Evolutionary conservation across 257 asterid genomes (phyloP), one percentile per base, ranked within the genome.

Genomic region (Linaria vulgaris): DNA sequence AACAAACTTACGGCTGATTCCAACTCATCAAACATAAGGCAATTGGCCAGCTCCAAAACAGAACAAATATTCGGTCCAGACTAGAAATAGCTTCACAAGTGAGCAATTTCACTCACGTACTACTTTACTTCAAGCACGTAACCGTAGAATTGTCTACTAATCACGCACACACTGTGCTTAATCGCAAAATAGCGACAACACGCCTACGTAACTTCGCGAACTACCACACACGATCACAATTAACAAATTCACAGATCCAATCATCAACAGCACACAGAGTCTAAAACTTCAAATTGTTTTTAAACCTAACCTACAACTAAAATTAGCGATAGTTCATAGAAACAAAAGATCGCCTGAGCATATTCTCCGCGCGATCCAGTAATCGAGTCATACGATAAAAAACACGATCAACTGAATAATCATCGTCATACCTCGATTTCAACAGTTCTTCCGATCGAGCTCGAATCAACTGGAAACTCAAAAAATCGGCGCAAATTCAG

Each of bases 341-440:
- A 51, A 43, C 38, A 30, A 66, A 15, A 49, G 63, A 63, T 54
- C 44, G 46, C 7, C 59, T 2, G 60, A 63, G 31, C n/a, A 20
- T 49, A 0, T 14, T 30, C 22, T 44, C 62, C 61, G n/a, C 16
- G 53, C 20, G 34, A 58, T 24, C 20, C 77, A 52, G 37, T 21
- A 56, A 57, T 49, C 43, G 11, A 61, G 62, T 39, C 52, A 0
- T 39, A 56, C n/a, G 47, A 68, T 16, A 9, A 50, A 9, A 50
- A 59, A 59, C 15, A 25, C 22, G 27, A 11, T 11, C 9, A 22
- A 51, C 19, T 51, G 68, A 21, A 31, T 27, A 27, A 27, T 3
- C 34, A 27, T 2, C 34, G 34, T 3, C 47, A 13, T 52, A 67
- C 74, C 76, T 24, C 17, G 43, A 31, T 2, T 34, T 53, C 74